Percentiles rank a stretch among this genome's conserved stretches.
Conservation (phyloP, 345 rosid species). For the Sonneratia caseolaris region DNA sequence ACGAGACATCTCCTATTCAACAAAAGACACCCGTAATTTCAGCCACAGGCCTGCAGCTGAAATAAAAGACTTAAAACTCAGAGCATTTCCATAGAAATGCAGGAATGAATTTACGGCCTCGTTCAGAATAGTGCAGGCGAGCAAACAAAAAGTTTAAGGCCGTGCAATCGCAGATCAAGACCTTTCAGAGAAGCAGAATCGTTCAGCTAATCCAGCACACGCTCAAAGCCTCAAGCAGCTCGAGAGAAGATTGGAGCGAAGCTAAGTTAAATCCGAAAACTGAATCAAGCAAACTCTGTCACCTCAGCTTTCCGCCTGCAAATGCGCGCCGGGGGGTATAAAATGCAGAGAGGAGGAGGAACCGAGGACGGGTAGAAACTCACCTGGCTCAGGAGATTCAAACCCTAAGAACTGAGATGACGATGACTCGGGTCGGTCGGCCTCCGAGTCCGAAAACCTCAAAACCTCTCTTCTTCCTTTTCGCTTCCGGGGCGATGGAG, state of each 20-base stretch:
- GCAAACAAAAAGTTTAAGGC: neutral
- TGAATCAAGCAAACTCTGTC: neutral
- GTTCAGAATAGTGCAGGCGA: neutral
- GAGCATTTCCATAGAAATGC: neutral
- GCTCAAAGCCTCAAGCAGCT: too few relatives aligned
- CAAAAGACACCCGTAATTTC: neutral
- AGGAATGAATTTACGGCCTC: neutral
- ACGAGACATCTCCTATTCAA: slow-evolving; percentile 50
- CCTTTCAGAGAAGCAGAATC: neutral
- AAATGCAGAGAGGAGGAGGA: neutral
- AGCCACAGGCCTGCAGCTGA: neutral
- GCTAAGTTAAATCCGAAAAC: too few relatives aligned
- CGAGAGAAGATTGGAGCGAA: too few relatives aligned
- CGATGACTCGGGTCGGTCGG: slow-evolving; percentile 3
- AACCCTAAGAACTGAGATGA: slow-evolving; percentile 6
- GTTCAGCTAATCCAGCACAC: too few relatives aligned
- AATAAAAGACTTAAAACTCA: neutral
- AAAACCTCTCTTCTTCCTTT: neutral
- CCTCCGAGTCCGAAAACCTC: neutral
- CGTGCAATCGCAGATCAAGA: neutral
- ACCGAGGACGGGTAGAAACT: neutral
- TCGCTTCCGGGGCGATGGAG: neutral
- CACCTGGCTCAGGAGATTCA: neutral
- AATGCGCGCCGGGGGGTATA: neutral
- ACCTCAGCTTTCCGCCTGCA: neutral